Evolutionary conservation across 345 rosid species (phyloP).

Genomic region (Punica granatum): DNA sequence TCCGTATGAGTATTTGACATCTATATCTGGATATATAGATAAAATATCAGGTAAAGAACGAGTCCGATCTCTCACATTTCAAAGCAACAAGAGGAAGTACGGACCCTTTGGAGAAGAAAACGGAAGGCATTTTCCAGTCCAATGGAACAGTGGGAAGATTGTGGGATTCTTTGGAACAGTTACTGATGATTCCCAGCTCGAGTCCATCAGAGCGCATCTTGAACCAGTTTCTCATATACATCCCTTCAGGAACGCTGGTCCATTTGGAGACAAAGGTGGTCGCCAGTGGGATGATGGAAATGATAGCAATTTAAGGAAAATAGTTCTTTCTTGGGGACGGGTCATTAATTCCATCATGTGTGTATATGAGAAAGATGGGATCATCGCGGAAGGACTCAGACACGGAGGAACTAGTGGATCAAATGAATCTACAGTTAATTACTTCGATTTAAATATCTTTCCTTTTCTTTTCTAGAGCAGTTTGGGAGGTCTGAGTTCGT

Average conservation of each 20-base stretch:
- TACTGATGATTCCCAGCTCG: background rate
- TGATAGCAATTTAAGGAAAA: background rate
- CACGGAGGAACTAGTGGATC: background rate
- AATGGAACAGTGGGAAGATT: background rate
- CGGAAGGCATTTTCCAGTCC: slow-evolving; percentile 6
- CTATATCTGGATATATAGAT: slow-evolving; percentile 3
- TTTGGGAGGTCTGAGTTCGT: background rate
- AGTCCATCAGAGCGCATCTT: slow-evolving; percentile 2
- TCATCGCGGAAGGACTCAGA: background rate
- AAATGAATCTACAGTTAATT: background rate
- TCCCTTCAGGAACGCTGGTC: background rate
- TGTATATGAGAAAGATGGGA: background rate
- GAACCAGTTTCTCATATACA: slow-evolving; percentile 5
- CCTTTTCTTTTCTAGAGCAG: background rate
- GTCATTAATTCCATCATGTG: slow-evolving; percentile 6
- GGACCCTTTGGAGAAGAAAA: slow-evolving; percentile 7
- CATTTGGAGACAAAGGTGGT: slow-evolving; percentile 12
- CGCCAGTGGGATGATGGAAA: slow-evolving; percentile 9
- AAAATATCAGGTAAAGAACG: background rate
- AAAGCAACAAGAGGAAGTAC: slow-evolving; percentile 3
- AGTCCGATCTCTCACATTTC: slow-evolving; percentile 5
- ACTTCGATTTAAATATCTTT: background rate
- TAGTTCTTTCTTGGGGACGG: background rate
- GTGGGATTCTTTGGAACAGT: slow-evolving; percentile 5
- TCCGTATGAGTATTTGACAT: slow-evolving; percentile 11